A percentile compares a stretch with the other conserved stretches of the same genome.
These are phyloP conservation scores for Exophiala phaeomuriformis DNA, from an alignment of 2,329 filamentous ascomycete species.

Conservation along the genomic window DNA sequence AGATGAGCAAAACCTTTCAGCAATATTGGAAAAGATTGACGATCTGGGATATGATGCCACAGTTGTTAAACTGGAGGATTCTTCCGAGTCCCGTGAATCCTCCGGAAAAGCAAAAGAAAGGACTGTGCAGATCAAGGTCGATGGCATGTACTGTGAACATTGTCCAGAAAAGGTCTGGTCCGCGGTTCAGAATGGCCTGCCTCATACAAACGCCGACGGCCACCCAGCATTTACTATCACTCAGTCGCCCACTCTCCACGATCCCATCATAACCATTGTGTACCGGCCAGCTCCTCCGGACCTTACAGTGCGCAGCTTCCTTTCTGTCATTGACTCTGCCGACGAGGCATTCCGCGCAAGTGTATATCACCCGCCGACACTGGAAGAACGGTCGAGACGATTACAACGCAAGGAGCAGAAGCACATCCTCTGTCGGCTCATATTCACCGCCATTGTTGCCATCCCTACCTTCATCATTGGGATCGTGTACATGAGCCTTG, in stretches of 20 bases:
- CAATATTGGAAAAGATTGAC: constrained; percentile 46
- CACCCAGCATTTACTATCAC: constrained; percentile 44
- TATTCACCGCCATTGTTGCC: constrained; percentile 60
- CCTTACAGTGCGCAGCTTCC: constrained; percentile 69
- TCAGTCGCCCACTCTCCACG: constrained; percentile 49
- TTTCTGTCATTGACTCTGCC: constrained; percentile 57
- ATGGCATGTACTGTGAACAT: constrained; percentile 68
- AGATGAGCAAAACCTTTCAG: constrained; percentile 40
- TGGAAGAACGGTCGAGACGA: constrained; percentile 70
- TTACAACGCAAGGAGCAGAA: constrained; percentile 65
- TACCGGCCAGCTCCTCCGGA: constrained; percentile 62
- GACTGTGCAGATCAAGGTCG: constrained; percentile 57
- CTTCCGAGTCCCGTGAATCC: constrained; percentile 27
- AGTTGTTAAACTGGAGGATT: constrained; percentile 45
- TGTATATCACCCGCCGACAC: constrained; percentile 70
- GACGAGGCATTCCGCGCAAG: constrained; percentile 60
- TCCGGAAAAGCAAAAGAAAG: constrained; percentile 31
- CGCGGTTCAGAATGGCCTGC: constrained; percentile 25
- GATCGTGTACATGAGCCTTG: constrained; percentile 82
- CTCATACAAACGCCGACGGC: constrained; percentile 25
- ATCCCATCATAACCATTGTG: constrained; percentile 61
- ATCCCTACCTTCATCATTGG: constrained; percentile 83
- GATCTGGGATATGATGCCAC: constrained; percentile 60
- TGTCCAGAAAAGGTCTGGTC: constrained; percentile 49
- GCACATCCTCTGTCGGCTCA: constrained; percentile 61